Base-by-base conservation (phyloP, 208 protist genomes). In the Leishmania major region DNA sequence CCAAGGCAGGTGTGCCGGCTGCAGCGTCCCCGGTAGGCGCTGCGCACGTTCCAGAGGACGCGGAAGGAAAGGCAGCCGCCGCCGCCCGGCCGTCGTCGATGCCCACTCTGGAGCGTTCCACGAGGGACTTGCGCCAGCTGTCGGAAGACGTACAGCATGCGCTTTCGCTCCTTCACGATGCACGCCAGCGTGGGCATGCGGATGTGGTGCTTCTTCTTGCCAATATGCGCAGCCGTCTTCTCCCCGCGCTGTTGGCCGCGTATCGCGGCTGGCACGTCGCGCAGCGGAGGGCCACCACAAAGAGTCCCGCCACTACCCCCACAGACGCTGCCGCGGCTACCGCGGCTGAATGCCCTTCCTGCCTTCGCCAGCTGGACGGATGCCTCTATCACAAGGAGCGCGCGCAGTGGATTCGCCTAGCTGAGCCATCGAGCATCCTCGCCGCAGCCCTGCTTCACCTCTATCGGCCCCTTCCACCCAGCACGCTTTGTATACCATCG, bases 381-480 rank as follows among this genome's bases (percentile, higher is more conserved):
- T 86, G 83, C 51, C 69, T 82, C 47, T 86, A 64, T 40, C 83
- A 86, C 78, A 67, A 74, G 25, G 74, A 83, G 7, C 73, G 75
- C 4, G 19, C 66, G 25, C 83, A 86, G 79, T 86, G 83, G 73
- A 35, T 95, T 62, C 89, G 90, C 45, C 73, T 90, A 51, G 83
- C 84, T 51, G 92, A 95, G 77, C 92, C 92, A 10, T 82, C 89
- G 19, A 92, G 86, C 66, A 40, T 94, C 45, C 78, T 95, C 0
- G 80, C 86, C 10, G 69, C 76, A 73, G 89, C 89, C 31, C 72
- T 95, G 71, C 74, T 84, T 45, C 77, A 80, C 51, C 11, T 81
- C 59, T 81, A 84, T 72, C 35, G 57, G 22, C 64, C 31, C 13
- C 22, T 28, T 25, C 49, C 47, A 25, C 2, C 51, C 17, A 37